Evolutionary conservation across 1,284 basidiomycete genomes (phyloP).

Genomic region (Heliocybe sulcata): DNA sequence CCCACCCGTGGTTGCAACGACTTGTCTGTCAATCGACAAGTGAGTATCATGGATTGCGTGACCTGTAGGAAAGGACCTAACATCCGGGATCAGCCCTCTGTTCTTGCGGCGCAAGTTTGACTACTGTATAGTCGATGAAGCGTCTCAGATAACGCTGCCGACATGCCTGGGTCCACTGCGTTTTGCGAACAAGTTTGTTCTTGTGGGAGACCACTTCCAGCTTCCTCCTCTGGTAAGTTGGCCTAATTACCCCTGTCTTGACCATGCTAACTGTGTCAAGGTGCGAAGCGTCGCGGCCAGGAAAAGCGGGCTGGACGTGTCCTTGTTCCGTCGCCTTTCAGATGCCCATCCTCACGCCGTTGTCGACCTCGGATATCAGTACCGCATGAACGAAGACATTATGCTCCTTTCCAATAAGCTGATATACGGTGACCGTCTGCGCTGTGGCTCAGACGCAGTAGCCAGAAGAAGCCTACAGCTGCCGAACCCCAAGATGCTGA

Average conservation of each 20-base stretch:
- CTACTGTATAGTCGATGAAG: conserved; percentile 98
- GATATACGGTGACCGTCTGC: conserved; percentile 77
- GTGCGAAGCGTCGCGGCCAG: conserved; percentile 79
- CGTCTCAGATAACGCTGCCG: conserved; percentile 95
- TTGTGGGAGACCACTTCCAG: conserved; percentile 97
- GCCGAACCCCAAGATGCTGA: conserved; percentile 35
- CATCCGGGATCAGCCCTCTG: conserved; percentile 51
- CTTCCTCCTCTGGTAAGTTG: conserved; percentile 80
- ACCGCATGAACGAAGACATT: conserved; percentile 96
- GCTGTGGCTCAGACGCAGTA: conserved; percentile 72
- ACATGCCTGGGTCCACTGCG: conserved; percentile 92
- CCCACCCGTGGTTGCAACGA: conserved; percentile 93
- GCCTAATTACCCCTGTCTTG: background rate
- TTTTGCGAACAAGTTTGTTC: conserved; percentile 85
- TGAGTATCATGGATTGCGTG: conserved; percentile 30
- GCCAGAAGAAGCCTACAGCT: conserved; percentile 55
- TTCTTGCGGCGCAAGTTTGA: conserved; percentile 87
- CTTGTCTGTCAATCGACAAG: conserved; percentile 92
- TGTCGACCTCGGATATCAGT: conserved; percentile 81
- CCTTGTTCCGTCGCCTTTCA: conserved; percentile 84
- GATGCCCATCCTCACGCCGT: conserved; percentile 83
- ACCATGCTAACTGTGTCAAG: conserved; percentile 25
- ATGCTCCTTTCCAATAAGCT: conserved; percentile 91
- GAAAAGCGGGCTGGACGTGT: conserved; percentile 82
- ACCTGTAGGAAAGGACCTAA: background rate